Evolutionary conservation across 2,329 filamentous ascomycete species (phyloP), one percentile per base, ranked within the genome.

Genomic region (Gnomoniopsis sp.): DNA sequence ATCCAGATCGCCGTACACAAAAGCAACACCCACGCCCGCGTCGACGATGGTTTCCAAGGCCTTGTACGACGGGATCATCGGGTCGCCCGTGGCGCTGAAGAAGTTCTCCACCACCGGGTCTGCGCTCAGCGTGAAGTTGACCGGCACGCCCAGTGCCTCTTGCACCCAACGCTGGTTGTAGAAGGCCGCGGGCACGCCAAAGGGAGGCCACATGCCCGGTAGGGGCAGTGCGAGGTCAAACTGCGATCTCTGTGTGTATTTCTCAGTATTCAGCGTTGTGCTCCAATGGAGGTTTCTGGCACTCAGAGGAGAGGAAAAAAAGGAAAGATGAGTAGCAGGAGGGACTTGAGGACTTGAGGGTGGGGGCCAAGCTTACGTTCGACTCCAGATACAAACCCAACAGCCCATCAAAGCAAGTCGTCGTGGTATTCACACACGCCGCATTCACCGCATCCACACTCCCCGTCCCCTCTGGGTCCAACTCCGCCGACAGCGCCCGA

Each of bases 1-100:
- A 62, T 85, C 82, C 2, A 78, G 73, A 62, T 85, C 83, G 6
- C 82, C 82, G 60, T 84, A 82, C 10, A 83, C 70, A 7, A 84
- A 70, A 6, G 79, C 73, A 3, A 85, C 78, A 55, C 79, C 79
- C 49, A 84, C 74, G 4, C 81, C 81, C 6, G 75, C 70, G 55
- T 84, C 80, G 11, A 86, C 74, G 1, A 86, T 69, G 54, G 79
- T 79, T 2, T 73, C 75, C 0, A 82, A 63, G 54, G 62, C 61
- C 2, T 63, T 55, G 3, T 59, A 58, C 11, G 63, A 65, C 38
- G 62, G 62, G 51, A 65, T 62, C 54, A 66, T 64, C 30, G 63
- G 41, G 55, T 69, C 71, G n/a, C 63, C 65, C 3, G 65, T 66
- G 17, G 46, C 80, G 77, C 3, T 73, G 76, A 36, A 68, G 55